Conservation (phyloP, 805 yeast species). For the Lachancea cidri region DNA sequence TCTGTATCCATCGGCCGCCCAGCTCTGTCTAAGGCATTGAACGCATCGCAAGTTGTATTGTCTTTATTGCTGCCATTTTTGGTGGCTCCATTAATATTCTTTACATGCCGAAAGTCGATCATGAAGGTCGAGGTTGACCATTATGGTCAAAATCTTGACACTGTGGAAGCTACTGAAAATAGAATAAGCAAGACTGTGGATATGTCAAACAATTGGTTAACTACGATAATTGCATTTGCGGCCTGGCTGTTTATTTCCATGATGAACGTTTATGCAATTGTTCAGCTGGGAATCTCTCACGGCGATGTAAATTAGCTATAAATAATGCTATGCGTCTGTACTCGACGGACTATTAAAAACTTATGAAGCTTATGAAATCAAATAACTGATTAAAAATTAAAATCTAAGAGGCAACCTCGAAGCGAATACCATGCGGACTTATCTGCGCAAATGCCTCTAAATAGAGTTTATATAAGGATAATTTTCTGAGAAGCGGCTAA, state of each 20-base stretch:
- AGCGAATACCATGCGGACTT: too few species aligned
- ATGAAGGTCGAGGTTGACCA: conserved; percentile 52
- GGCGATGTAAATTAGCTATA: conserved; percentile 24
- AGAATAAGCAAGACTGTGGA: conserved; percentile 25
- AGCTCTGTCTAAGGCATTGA: conserved; percentile 69
- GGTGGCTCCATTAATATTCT: conserved; percentile 78
- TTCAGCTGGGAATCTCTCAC: conserved; percentile 33
- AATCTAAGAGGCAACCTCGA: too few species aligned
- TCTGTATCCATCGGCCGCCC: conserved; percentile 65
- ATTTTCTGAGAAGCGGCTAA: too few species aligned
- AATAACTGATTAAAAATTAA: too few species aligned
- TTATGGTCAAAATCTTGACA: conserved; percentile 8
- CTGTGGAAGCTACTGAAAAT: too few species aligned
- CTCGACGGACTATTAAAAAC: too few species aligned
- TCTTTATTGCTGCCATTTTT: conserved; percentile 79
- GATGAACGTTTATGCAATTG: conserved; percentile 63
- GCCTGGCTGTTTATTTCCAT: conserved; percentile 70
- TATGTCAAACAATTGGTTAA: conserved; percentile 59
- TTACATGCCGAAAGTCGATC: conserved; percentile 62
- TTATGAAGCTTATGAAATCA: too few species aligned
- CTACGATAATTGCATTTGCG: conserved; percentile 44
- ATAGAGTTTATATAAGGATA: too few species aligned
- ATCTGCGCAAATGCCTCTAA: too few species aligned
- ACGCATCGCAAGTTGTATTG: conserved; percentile 80
- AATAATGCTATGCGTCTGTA: too few species aligned